phyloP scores from a whole-genome alignment of 1,284 basidiomycete genomes.

The Boletus albobrunnescens region DNA sequence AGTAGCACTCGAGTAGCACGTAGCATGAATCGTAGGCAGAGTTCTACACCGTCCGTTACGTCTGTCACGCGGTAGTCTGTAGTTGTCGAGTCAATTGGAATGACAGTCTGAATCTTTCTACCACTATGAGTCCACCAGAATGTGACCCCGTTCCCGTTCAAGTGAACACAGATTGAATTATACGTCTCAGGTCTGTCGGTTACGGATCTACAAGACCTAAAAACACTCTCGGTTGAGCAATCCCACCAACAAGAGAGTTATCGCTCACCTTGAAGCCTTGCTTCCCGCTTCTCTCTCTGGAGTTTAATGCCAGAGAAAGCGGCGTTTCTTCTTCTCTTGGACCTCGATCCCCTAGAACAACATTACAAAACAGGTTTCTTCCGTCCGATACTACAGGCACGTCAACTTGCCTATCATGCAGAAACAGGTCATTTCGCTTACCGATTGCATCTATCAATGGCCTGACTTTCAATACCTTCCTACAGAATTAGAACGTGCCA shows the following conservation, averaged over 20 bases:
- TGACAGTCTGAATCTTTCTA: no score
- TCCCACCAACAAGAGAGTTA: not conserved
- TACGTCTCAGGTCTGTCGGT: slow-evolving; percentile 4
- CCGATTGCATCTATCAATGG: slow-evolving; percentile 78
- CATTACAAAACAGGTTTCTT: slow-evolving; percentile 54
- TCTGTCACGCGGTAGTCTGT: no score
- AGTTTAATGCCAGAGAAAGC: slow-evolving; percentile 77
- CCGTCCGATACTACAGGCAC: slow-evolving; percentile 66
- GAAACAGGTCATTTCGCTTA: slow-evolving; percentile 22
- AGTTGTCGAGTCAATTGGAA: no score
- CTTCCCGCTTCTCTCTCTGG: slow-evolving; percentile 66
- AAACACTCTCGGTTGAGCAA: not conserved
- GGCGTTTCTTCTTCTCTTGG: slow-evolving; percentile 72
- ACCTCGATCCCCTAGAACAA: slow-evolving; percentile 67
- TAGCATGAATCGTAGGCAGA: no score
- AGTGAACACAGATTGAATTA: no score
- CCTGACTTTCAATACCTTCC: slow-evolving; percentile 87
- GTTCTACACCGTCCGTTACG: no score
- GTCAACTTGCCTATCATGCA: slow-evolving; percentile 2
- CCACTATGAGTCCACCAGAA: no score
- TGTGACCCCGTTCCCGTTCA: no score
- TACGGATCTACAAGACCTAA: slow-evolving; percentile 46
- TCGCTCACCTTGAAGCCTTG: slow-evolving; percentile 62
- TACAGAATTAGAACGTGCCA: slow-evolving; percentile 25
- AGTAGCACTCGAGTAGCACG: no score